Conservation (phyloP, 2,329 filamentous ascomycete genomes). For the Pseudocercospora fuligena region DNA sequence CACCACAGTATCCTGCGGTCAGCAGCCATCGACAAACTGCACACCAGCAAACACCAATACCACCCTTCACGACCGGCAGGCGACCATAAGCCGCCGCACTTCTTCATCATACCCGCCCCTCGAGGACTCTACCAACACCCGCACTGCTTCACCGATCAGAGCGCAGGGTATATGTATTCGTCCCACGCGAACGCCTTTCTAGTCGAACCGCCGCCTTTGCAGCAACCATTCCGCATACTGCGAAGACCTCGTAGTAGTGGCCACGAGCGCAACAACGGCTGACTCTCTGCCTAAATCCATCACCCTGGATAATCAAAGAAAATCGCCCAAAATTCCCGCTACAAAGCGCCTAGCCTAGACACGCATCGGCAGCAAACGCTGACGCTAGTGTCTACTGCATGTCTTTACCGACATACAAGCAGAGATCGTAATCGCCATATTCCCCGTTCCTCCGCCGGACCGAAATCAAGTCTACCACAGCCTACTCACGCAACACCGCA, state of each 20-base stretch:
- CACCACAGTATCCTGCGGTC: constrained; percentile 16
- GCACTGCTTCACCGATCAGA: constrained; percentile 28
- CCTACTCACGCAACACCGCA: constrained; percentile 51
- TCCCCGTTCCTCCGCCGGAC: constrained; percentile 9
- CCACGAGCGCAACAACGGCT: constrained; percentile 91
- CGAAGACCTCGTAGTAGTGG: constrained; percentile 85
- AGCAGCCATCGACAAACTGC: constrained; percentile 18
- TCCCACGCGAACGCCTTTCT: constrained; percentile 92
- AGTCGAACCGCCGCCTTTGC: constrained; percentile 91
- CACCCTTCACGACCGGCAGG: constrained; percentile 18
- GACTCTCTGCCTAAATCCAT: constrained; percentile 45
- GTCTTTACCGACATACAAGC: constrained; percentile 54
- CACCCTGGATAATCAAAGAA: constrained; percentile 17
- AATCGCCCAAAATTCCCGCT: constrained; percentile 17
- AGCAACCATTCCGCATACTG: constrained; percentile 88
- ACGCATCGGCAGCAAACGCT: constrained; percentile 38
- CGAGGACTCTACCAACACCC: constrained; percentile 26
- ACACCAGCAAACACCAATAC: constrained; percentile 22
- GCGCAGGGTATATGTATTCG: constrained; percentile 91
- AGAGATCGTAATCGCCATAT: constrained; percentile 22
- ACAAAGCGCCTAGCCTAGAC: constrained; percentile 28
- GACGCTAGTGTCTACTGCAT: constrained; percentile 54
- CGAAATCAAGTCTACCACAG: constrained; percentile 13
- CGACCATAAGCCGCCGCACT: constrained; percentile 25
- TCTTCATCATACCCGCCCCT: constrained; percentile 26